Evolutionary conservation across 2,329 filamentous ascomycete species (phyloP), one percentile per base, ranked within the genome.

Genomic region (Penicillium sp.): DNA sequence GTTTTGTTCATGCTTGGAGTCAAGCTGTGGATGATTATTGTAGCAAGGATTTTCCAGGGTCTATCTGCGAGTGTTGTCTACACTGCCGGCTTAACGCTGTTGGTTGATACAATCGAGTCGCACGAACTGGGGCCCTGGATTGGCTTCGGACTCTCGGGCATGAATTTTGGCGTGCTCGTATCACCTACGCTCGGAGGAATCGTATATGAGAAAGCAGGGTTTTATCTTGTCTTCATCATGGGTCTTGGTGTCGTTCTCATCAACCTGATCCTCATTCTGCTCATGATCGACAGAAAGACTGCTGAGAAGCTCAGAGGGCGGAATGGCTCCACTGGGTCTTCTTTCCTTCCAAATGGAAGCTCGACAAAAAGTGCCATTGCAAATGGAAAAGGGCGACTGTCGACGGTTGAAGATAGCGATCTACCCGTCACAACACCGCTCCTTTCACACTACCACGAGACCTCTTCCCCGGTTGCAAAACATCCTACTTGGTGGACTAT

Each of bases 81-180:
- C 5, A 55, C 46, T 38, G 52, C 52, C 10, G 52, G 52, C 10
- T 30, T 55, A 35, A 55, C 52, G 38, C 52, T 55, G 52, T 26
- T 55, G 25, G 52, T 55, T 16, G 46, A 55, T n/a, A 44, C 52
- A 33, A 55, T 55, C 16, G 52, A 55, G 52, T 55, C 46, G 25
- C 46, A 55, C 38, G 46, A 50, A 26, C 46, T 55, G 38, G 52
- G 52, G 19, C 46, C 40, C 46, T 55, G 52, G 52, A 44, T 55
- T 44, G 46, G 52, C 19, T 55, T 55, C n/a, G 52, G 52, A 17
- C 52, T 50, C 7, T 55, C 52, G 11, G 52, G 52, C 16, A 55
- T 55, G 52, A 50, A 50, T 12, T 44, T 55, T 19, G 52, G 52
- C 1, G 52, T 50, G 7, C 52, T 44, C 30, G 46, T 55, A 44